Evolutionary conservation across 441 rosid species (phyloP).

Genomic region (Iberis amara): DNA sequence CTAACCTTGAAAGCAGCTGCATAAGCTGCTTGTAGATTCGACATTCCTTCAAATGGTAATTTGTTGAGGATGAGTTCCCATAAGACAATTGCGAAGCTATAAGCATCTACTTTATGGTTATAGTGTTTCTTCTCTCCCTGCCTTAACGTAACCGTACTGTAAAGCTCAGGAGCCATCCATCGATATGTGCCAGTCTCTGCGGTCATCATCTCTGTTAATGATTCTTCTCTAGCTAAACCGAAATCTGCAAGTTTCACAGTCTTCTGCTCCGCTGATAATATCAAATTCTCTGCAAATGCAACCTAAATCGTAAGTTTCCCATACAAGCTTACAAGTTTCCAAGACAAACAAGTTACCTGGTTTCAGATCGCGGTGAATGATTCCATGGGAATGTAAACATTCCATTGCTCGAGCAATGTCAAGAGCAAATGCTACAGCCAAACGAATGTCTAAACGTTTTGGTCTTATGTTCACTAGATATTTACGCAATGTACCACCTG

Average conservation of each 20-base stretch:
- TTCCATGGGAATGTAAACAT: constrained; percentile 84
- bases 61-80: constrained; percentile 94
- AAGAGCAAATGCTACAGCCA: constrained; percentile 76
- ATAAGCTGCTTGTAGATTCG: constrained; percentile 95
- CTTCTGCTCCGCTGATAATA: constrained; percentile 69
- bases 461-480: constrained; percentile 67
- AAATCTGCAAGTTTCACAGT: constrained; percentile 85
- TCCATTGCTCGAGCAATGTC: constrained; percentile 97
- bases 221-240: constrained; percentile 98
- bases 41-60: constrained; percentile 98
- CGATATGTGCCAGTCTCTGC: constrained; percentile 96
- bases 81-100: constrained; percentile 85
- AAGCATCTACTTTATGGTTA: constrained; percentile 86
- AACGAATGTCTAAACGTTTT: constrained; percentile 49
- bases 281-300: constrained; percentile 60
- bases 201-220: constrained; percentile 95
- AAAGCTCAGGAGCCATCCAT: constrained; percentile 99
- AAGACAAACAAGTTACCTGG: constrained; percentile 49
- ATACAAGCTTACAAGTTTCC: too few relatives aligned
- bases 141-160: constrained; percentile 86
- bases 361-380: constrained; percentile 90
- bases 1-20: constrained; percentile 92
- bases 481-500: constrained; percentile 79
- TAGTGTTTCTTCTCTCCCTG: constrained; percentile 98
- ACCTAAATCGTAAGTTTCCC: not conserved